Conservation (phyloP, 129 eudicot genomes). For the Helianthus annuus region HanXRQr2.0-SUNRISE NC_035438.2:4387449-4387948, state of each 20-base stretch:
- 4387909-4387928: slow-evolving; percentile 38
- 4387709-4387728: slow-evolving; percentile 26
- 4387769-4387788: slow-evolving; percentile 13
- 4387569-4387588: slow-evolving; percentile 37
- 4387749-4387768: slow-evolving; percentile 44
- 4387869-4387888: slow-evolving; percentile 64
- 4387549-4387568: slow-evolving; percentile 37
- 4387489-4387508: slow-evolving; percentile 28
- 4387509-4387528: slow-evolving; percentile 26
- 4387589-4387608: slow-evolving; percentile 32
- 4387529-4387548: slow-evolving; percentile 41
- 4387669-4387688: slow-evolving; percentile 42
- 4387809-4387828: neutral
- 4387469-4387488: slow-evolving; percentile 36
- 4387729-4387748: slow-evolving; percentile 25
- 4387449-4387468: slow-evolving; percentile 36
- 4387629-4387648: slow-evolving; percentile 32
- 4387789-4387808: neutral
- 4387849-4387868: slow-evolving; percentile 44
- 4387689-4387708: slow-evolving; percentile 37
- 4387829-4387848: neutral
- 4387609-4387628: slow-evolving; percentile 41
- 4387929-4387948: slow-evolving; percentile 45
- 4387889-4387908: slow-evolving; percentile 40
- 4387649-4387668: slow-evolving; percentile 27